A percentile compares a stretch with the other conserved stretches of the same genome.
Conservation (phyloP, 2,329 filamentous ascomycete species). For the Colletotrichum lini region DNA sequence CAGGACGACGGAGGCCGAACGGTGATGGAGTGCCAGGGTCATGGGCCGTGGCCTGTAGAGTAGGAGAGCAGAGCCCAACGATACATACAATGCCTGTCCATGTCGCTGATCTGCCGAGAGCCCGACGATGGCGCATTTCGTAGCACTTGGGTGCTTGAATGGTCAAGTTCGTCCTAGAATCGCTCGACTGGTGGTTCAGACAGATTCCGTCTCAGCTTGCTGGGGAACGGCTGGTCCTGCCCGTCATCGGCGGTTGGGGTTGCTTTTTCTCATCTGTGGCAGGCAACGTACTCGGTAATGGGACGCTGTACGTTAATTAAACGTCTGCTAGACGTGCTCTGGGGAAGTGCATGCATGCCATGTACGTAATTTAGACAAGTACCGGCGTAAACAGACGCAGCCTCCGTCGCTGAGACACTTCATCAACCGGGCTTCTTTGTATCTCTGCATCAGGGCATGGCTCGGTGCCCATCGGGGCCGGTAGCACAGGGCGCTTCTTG, state of each 20-base stretch:
- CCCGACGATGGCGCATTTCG: not conserved
- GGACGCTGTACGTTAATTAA: constrained; percentile 9
- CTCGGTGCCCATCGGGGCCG: constrained; percentile 5
- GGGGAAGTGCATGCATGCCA: constrained; percentile 39
- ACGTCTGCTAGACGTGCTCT: constrained; percentile 17
- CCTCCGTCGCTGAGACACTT: constrained; percentile 13
- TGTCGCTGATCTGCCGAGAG: constrained; percentile 17
- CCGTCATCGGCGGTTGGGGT: constrained; percentile 11
- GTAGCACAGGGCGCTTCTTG: constrained; percentile 14
- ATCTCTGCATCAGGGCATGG: constrained; percentile 11
- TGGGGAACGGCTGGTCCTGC: constrained; percentile 20
- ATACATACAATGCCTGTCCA: not conserved
- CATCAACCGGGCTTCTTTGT: constrained; percentile 26
- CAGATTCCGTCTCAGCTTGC: constrained; percentile 29
- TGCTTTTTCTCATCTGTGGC: constrained; percentile 11
- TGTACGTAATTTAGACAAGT: constrained; percentile 38
- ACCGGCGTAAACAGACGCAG: constrained; percentile 33
- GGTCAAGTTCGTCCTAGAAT: constrained; percentile 22
- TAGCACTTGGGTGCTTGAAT: constrained; percentile 1
- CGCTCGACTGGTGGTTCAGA: constrained; percentile 16
- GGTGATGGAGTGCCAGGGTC: constrained; percentile 17
- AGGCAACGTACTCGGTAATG: not conserved
- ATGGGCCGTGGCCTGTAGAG: constrained; percentile 1
- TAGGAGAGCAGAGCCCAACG: not conserved
- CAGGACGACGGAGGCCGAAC: constrained; percentile 21